A percentile compares a stretch with the other conserved stretches of the same genome.
These are phyloP conservation scores for Boletus fagicola DNA, from an alignment of 768 basidiomycete species.

Conservation along the genomic window DNA sequence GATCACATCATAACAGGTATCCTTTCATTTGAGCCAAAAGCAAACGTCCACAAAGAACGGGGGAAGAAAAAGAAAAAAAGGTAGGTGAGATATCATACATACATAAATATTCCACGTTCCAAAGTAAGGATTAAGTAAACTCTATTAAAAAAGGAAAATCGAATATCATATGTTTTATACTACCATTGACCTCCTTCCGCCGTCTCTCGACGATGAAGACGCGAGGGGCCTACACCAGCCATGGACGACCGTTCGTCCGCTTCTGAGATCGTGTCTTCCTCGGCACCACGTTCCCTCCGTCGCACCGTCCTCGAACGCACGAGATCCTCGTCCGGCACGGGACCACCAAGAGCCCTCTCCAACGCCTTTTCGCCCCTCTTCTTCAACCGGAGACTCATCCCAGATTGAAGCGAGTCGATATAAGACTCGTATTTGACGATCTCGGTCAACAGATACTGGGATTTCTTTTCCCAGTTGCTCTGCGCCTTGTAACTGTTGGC, in stretches of 20 bases:
- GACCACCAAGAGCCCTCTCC: conserved; percentile 51
- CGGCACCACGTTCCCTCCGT: conserved; percentile 40
- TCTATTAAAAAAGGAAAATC: conserved; percentile 19
- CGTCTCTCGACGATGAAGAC: conserved; percentile 43
- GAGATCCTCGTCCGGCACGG: conserved; percentile 33
- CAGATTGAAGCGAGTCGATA: conserved; percentile 81
- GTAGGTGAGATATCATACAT: conserved; percentile 32
- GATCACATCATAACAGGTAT: conserved; percentile 1
- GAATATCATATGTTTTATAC: conserved; percentile 19
- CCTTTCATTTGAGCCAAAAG: conserved; percentile 12
- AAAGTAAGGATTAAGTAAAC: background rate
- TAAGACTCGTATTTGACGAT: conserved; percentile 96
- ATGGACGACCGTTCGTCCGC: conserved; percentile 38
- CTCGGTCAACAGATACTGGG: conserved; percentile 84
- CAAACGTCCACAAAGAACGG: conserved; percentile 1
- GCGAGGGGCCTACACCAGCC: conserved; percentile 29
- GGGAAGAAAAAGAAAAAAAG: conserved; percentile 1
- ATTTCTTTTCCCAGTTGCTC: conserved; percentile 92
- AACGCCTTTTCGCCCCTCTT: conserved; percentile 87
- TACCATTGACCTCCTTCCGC: conserved; percentile 37
- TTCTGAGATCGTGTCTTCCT: conserved; percentile 49
- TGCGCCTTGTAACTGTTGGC: conserved; percentile 72
- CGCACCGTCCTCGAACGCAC: conserved; percentile 31
- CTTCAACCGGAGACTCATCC: conserved; percentile 82
- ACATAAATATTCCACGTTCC: conserved; percentile 30